These are phyloP conservation scores for Sechiopsis laciniata DNA, from an alignment of 306 rosid genomes.

Conservation along the genomic window DNA sequence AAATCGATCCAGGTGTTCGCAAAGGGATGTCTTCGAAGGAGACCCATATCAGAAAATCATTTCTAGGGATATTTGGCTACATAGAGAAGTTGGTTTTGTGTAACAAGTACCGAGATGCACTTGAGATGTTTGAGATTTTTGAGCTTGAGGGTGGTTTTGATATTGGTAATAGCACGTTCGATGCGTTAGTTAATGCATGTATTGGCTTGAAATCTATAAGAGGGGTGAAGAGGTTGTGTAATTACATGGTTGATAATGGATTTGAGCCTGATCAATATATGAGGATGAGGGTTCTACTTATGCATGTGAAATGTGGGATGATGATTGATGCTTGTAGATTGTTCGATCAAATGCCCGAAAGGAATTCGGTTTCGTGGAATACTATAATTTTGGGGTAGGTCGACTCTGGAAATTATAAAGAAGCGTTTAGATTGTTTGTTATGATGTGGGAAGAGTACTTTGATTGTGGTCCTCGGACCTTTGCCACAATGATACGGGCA, in stretches of 20 bases:
- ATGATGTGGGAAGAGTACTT: constrained; percentile 60
- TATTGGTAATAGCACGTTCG: constrained; percentile 19
- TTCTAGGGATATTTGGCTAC: constrained; percentile 50
- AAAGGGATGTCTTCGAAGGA: constrained; percentile 27
- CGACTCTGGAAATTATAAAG: constrained; percentile 51
- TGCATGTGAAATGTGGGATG: constrained; percentile 42
- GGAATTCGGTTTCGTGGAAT: too few species aligned
- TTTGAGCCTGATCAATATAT: too few species aligned
- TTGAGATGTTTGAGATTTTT: constrained; percentile 48
- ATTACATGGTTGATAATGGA: too few species aligned
- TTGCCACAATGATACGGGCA: constrained; percentile 58
- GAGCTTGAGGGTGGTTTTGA: constrained; percentile 47
- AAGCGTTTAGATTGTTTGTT: constrained; percentile 52
- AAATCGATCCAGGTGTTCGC: constrained; percentile 26
- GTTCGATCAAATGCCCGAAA: too few species aligned
- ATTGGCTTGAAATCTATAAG: too few species aligned
- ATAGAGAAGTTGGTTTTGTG: constrained; percentile 66
- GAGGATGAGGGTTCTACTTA: too few species aligned
- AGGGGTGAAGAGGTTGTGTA: too few species aligned
- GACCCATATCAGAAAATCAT: constrained; percentile 30
- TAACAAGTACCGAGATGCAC: constrained; percentile 49
- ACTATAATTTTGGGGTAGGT: too few species aligned
- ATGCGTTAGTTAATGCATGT: too few species aligned
- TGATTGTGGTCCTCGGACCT: constrained; percentile 45
- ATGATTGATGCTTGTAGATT: constrained; percentile 58